Percentiles rank a stretch among this genome's conserved stretches.
phyloP scores from a whole-genome alignment of 2,329 filamentous ascomycete species.

The Elsinoe arachidis region DNA sequence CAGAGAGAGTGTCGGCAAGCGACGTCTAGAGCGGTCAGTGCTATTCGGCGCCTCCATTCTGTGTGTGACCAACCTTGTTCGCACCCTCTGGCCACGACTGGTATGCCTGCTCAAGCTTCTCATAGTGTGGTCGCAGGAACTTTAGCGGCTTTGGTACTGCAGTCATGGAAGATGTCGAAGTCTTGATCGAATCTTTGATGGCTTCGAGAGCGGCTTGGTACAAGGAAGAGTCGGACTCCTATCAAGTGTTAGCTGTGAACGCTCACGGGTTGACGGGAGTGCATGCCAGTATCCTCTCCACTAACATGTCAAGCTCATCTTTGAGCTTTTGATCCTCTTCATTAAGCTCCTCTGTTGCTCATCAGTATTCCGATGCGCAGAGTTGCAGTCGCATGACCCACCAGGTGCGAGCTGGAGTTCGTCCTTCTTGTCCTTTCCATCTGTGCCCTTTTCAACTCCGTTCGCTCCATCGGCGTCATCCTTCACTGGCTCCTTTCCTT shows the following conservation, averaged over 20 bases:
- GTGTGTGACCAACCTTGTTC: slow-evolving; percentile 57
- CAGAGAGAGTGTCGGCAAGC: slow-evolving; percentile 89
- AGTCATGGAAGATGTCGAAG: slow-evolving; percentile 98
- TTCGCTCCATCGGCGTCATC: slow-evolving; percentile 43
- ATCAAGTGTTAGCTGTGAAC: slow-evolving; percentile 16
- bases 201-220: slow-evolving; percentile 90
- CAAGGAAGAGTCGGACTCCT: slow-evolving; percentile 80
- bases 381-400: not conserved
- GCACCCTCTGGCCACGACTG: slow-evolving; percentile 78
- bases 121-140: slow-evolving; percentile 94
- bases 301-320: slow-evolving; percentile 94
- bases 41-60: not conserved
- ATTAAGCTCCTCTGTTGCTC: slow-evolving; percentile 72
- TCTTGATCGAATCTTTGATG: slow-evolving; percentile 98
- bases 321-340: slow-evolving; percentile 99
- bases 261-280: not conserved
- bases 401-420: slow-evolving; percentile 57
- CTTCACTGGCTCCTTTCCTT: slow-evolving; percentile 69
- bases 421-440: slow-evolving; percentile 66
- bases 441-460: slow-evolving; percentile 50
- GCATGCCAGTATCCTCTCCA: slow-evolving; percentile 78
- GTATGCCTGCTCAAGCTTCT: slow-evolving; percentile 77
- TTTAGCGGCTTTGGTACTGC: slow-evolving; percentile 97
- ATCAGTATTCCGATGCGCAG: not conserved
- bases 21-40: slow-evolving; percentile 42